Percentiles rank a stretch among this genome's conserved stretches.
phyloP scores from a whole-genome alignment of 306 rosid genomes.

The Macrotyloma uniflorum region DNA sequence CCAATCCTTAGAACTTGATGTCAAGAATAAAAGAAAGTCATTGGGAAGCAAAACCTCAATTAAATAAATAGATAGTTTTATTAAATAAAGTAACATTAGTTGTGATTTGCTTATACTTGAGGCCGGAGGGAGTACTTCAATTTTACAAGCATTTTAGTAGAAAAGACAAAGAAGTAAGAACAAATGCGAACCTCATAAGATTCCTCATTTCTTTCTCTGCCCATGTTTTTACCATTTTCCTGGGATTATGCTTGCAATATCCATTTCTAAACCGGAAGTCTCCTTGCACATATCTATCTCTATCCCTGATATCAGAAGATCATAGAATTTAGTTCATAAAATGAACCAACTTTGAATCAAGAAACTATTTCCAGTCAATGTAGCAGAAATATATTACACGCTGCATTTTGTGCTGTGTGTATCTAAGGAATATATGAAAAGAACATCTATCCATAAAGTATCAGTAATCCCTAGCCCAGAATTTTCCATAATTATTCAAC shows the following conservation, averaged over 20 bases:
- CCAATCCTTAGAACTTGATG: no score
- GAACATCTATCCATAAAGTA: not conserved
- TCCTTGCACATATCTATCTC: constrained; percentile 96
- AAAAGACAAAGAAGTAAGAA: not conserved
- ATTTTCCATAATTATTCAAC: not conserved
- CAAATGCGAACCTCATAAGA: constrained; percentile 65
- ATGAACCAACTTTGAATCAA: constrained; percentile 12
- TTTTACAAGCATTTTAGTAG: constrained; percentile 1
- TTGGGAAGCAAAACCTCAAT: no score
- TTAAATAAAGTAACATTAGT: no score
- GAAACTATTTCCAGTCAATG: not conserved
- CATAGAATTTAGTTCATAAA: constrained; percentile 29
- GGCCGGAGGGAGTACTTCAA: not conserved
- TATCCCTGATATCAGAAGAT: constrained; percentile 67
- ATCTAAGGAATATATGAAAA: constrained; percentile 4
- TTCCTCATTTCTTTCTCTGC: constrained; percentile 98
- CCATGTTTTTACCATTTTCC: constrained; percentile 99
- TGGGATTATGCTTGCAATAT: constrained; percentile 87
- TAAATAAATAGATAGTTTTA: no score
- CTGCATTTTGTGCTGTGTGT: not conserved
- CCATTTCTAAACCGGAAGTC: constrained; percentile 85
- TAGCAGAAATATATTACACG: not conserved
- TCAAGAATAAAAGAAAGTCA: no score
- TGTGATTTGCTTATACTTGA: no score
- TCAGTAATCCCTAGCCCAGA: not conserved